These are phyloP conservation scores for Saccharomycopsis hybrid DNA, from an alignment of 1,139 yeast species.

Conservation along the genomic window DNA sequence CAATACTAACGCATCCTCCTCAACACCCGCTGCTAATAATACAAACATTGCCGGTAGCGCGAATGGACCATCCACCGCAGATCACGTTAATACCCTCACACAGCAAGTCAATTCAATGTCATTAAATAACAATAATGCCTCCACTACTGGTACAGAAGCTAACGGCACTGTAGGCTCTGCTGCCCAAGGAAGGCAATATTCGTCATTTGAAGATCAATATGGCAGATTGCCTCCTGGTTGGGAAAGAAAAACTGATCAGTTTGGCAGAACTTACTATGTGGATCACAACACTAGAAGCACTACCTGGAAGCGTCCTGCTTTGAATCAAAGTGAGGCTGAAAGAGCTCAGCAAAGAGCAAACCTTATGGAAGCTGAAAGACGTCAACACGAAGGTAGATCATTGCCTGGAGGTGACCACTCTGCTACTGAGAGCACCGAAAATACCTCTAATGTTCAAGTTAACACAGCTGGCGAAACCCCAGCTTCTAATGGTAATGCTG, in stretches of 20 bases:
- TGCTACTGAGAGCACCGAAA: constrained; percentile 25
- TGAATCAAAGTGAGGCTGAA: constrained; percentile 62
- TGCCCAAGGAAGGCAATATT: constrained; percentile 54
- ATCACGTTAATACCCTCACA: constrained; percentile 19
- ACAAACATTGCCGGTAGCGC: constrained; percentile 19
- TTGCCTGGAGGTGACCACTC: constrained; percentile 59
- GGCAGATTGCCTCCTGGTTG: constrained; percentile 98
- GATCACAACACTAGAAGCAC: constrained; percentile 97
- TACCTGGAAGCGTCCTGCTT: constrained; percentile 94
- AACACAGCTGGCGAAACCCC: constrained; percentile 34
- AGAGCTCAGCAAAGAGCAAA: constrained; percentile 48
- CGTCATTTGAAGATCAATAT: constrained; percentile 93
- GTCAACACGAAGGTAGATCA: constrained; percentile 86
- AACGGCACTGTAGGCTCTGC: constrained; percentile 25
- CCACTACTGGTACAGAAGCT: constrained; percentile 25
- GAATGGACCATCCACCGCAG: constrained; percentile 18
- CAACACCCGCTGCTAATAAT: not conserved
- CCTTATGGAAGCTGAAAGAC: constrained; percentile 77
- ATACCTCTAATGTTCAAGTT: constrained; percentile 28
- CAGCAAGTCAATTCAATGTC: constrained; percentile 4
- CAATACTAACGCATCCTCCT: constrained; percentile 12
- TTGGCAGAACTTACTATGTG: constrained; percentile 95
- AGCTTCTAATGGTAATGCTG: constrained; percentile 60
- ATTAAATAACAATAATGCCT: constrained; percentile 2
- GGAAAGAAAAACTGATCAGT: constrained; percentile 97